A percentile compares a stretch with the other conserved stretches of the same genome.
Evolutionary conservation across 345 rosid species (phyloP).

Genomic region (Linum trigynum): DNA sequence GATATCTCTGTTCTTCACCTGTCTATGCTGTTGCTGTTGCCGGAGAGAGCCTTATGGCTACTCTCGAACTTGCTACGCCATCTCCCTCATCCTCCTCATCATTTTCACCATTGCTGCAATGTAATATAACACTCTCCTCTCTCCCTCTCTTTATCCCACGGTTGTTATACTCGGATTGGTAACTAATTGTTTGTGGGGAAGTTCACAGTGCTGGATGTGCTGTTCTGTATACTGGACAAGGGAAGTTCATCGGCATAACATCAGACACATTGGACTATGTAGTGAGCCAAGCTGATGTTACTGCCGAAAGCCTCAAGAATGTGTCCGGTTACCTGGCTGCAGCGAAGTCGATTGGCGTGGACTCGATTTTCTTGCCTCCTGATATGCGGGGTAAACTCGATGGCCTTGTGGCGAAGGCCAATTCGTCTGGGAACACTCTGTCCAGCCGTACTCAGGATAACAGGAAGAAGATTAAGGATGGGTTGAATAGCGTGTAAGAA

Average conservation of each 20-base stretch:
- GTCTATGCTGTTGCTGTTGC: constrained; percentile 31
- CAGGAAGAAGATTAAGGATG: constrained; percentile 11
- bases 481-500: constrained; percentile 13
- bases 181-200: not conserved
- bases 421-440: constrained; percentile 9
- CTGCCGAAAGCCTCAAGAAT: constrained; percentile 12
- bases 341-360: constrained; percentile 15
- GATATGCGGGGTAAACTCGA: constrained; percentile 6
- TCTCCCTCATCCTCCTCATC: constrained; percentile 34
- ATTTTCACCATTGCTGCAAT: constrained; percentile 39
- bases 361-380: constrained; percentile 14
- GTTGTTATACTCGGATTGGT: not conserved
- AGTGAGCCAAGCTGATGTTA: constrained; percentile 13
- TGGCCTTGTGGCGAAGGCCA: constrained; percentile 12
- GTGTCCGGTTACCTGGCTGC: constrained; percentile 14
- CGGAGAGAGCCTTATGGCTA: constrained; percentile 17
- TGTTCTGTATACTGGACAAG: constrained; percentile 23
- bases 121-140: constrained; percentile 17
- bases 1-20: constrained; percentile 25
- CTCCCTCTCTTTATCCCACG: too few relatives aligned
- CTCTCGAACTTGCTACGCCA: constrained; percentile 30
- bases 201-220: constrained; percentile 17
- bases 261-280: constrained; percentile 12
- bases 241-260: constrained; percentile 14
- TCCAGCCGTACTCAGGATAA: constrained; percentile 4